Conservation (phyloP, 2,329 filamentous ascomycete species). For the Colletotrichum sp. region DNA sequence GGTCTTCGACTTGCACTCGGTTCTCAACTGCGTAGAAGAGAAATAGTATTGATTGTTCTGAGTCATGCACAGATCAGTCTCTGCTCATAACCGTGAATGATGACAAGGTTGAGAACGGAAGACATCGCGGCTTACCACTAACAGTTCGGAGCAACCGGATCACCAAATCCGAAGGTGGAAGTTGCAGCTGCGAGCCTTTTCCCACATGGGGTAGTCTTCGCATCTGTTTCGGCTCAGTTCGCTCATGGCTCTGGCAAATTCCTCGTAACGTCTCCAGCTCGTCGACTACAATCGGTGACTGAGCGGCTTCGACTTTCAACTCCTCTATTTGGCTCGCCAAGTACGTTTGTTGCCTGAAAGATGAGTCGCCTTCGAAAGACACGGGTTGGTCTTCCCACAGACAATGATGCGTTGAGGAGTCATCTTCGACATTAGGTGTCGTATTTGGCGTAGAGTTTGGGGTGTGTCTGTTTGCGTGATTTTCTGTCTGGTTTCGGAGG, state of each 20-base stretch:
- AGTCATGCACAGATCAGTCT: not conserved
- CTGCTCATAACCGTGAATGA: not conserved
- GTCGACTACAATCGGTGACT: constrained; percentile 6
- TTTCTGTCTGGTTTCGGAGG: not conserved
- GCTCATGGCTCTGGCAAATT: constrained; percentile 1
- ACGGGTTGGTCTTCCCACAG: not conserved
- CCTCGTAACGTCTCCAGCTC: not conserved
- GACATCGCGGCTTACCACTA: not conserved
- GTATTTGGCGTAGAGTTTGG: constrained; percentile 1
- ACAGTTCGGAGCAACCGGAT: not conserved
- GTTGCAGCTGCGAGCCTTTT: not conserved
- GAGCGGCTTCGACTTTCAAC: not conserved
- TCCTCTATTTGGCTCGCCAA: constrained; percentile 19
- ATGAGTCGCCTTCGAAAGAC: constrained; percentile 19
- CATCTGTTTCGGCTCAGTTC: not conserved
- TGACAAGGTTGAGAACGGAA: not conserved
- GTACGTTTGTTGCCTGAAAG: constrained; percentile 18
- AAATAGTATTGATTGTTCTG: constrained; percentile 9
- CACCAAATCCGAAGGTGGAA: not conserved
- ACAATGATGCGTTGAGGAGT: not conserved
- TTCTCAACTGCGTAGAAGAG: constrained; percentile 23
- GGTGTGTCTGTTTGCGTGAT: not conserved
- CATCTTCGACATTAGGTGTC: not conserved
- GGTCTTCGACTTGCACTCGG: constrained; percentile 14
- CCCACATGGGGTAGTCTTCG: not conserved